Evolutionary conservation across 164 flowering plant species (phyloP), one percentile per base, ranked within the genome.

Genomic region (Vitis rotundifolia): DNA sequence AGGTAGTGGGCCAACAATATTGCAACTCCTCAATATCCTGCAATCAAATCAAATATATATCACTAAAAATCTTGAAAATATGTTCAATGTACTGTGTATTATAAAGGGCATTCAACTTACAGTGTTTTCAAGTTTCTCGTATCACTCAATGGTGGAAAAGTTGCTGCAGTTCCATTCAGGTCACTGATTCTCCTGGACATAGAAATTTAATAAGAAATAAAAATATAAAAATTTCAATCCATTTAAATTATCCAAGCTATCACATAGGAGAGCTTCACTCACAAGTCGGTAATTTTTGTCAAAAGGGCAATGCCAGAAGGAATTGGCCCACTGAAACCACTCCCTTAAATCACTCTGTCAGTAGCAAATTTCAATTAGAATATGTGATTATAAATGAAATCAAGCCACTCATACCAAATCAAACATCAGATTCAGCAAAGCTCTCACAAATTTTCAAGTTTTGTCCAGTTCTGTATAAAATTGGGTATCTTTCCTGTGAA

Each of bases 161-260:
- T 2, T 5, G 71, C 60, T 50, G 59, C 79, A 9, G 79, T 57
- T 61, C 92, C 93, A 56, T 75, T 83, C 61, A 88, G 71, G 78
- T 89, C 92, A 81, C 84, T 84, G 13, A 91, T 88, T 77, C 85
- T 80, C 89, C 92, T 89, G 86, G 61, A 76, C 10, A 50, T 15
- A 48, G 26, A 61, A 48, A 65, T 19, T 29, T 22, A 63, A 63
- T 63, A 29, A 66, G 50, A 11, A 60, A 22, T 37, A 37, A 3
- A 37, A 37, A 37, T 37, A 5, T 37, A 37, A 37, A 3, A 6
- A 37, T 37, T 37, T 37, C 44, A 6, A 22, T 37, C 8, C 44
- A 37, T 37, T 37, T 37, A 37, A 22, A 37, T 37, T 37, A 37
- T 3, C 44, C 2, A 37, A 37, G 44, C 2, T 22, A 22, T 22